Evolutionary conservation across 176 grass and related monocot species (phyloP), one percentile per base, ranked within the genome.

Genomic region (Microstegium vimineum): DNA sequence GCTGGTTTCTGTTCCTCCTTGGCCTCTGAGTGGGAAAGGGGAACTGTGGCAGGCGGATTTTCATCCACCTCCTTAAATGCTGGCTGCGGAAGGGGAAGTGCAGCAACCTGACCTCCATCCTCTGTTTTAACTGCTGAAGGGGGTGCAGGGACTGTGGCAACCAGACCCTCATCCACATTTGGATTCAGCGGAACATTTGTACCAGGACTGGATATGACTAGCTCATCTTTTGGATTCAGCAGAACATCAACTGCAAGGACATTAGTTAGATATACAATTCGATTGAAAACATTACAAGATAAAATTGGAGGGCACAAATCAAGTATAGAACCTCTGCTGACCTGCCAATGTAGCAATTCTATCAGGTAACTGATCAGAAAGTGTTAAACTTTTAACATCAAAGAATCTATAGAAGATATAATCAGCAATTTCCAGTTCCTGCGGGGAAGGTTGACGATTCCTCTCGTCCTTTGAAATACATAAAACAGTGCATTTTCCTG

Each of bases 401-500:
- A 95, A 99, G 45, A 93, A 74, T 60, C 83, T 90, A 88, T 91
- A 92, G 46, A 95, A 99, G 73, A 99, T 80, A 70, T 88, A 94
- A 76, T 99, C 97, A 35, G 97, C 91, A 65, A 76, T 82, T 52
- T 66, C 85, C 83, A 69, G 62, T 47, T 95, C 97, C 69, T 17
- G 66, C 1, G 73, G 69, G 57, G 93, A 87, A 85, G 97, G 97
- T 72, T 91, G 87, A 10, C 67, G 83, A 76, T 99, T 99, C 51
- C 85, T 91, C 41, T 86, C 30, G 47, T 99, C 93, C 57, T 87
- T 94, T 82, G 83, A 99, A 65, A 74, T 89, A 82, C 97, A 99
- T 83, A 99, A 72, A 68, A 99, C 87, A 65, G 68, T 84, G 69
- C 97, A 95, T 94, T 94, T 99, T 42, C 91, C 97, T 90, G 77